A percentile compares a stretch with the other conserved stretches of the same genome.
Conservation (phyloP, 805 yeast genomes). For the Jamesozyma gamospora region DNA sequence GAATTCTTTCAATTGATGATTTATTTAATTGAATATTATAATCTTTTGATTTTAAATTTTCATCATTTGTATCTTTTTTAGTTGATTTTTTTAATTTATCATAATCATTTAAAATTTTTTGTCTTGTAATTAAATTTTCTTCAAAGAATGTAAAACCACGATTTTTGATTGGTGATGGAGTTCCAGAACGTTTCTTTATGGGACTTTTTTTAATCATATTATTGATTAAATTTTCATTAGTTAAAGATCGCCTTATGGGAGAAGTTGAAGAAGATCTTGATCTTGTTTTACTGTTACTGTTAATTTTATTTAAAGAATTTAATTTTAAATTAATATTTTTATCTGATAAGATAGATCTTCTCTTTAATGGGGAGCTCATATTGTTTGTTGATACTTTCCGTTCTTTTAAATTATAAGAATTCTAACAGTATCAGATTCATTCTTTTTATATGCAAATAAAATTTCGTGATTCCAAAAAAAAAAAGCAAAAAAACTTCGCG, state of each 20-base stretch:
- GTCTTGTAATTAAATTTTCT: conserved; percentile 15
- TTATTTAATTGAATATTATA: background rate
- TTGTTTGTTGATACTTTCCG: too few species aligned
- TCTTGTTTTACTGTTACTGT: background rate
- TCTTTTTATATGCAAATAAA: background rate
- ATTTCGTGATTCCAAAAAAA: background rate
- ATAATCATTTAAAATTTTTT: conserved; percentile 9
- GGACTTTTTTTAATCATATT: conserved; percentile 1
- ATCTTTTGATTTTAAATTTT: background rate
- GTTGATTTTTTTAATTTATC: background rate
- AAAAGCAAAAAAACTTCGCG: too few species aligned
- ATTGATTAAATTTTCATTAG: background rate
- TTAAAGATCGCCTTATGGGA: conserved; percentile 2
- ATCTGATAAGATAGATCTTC: conserved; percentile 16
- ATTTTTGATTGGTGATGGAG: conserved; percentile 3
- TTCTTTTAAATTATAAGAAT: too few species aligned
- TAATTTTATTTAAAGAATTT: background rate
- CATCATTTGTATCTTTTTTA: background rate
- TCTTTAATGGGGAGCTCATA: conserved; percentile 16
- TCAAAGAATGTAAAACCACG: conserved; percentile 14
- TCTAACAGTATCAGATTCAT: too few species aligned
- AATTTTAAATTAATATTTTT: conserved; percentile 14
- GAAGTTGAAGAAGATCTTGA: conserved; percentile 2
- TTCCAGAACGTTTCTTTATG: background rate
- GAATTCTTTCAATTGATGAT: conserved; percentile 2